These are phyloP conservation scores for Naganishia liquefaciens DNA, from an alignment of 1,284 basidiomycete genomes.

Conservation along the genomic window DNA sequence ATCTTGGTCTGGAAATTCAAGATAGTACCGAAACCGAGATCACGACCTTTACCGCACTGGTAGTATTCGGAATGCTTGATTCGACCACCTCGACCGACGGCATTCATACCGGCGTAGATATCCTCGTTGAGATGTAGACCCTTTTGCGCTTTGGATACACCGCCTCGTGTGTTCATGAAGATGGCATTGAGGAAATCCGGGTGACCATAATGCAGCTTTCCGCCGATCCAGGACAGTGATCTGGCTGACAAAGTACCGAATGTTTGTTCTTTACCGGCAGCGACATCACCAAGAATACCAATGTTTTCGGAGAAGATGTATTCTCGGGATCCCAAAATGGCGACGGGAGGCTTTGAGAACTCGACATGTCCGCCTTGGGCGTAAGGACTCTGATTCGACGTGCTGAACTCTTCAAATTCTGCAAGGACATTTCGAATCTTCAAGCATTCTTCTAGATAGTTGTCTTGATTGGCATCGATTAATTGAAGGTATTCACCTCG, in stretches of 20 bases:
- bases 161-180: conserved; percentile 98
- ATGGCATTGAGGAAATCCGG: conserved; percentile 98
- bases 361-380: conserved; percentile 82
- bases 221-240: conserved; percentile 94
- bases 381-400: conserved; percentile 82
- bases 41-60: conserved; percentile 94
- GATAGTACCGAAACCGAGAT: conserved; percentile 98
- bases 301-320: conserved; percentile 99
- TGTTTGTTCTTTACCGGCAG: conserved; percentile 98
- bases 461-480: conserved; percentile 99
- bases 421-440: conserved; percentile 98
- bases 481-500: conserved; percentile 98
- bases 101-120: conserved; percentile 99
- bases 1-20: conserved; percentile 99
- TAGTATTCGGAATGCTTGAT: conserved; percentile 99
- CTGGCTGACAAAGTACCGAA: conserved; percentile 96
- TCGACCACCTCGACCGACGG: conserved; percentile 90
- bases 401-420: conserved; percentile 93
- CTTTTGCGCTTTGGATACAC: conserved; percentile 98
- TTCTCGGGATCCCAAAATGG: conserved; percentile 97
- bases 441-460: conserved; percentile 98
- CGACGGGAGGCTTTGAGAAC: conserved; percentile 84
- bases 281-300: conserved; percentile 96
- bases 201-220: conserved; percentile 98
- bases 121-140: conserved; percentile 98